Conservation (phyloP, 345 rosid genomes). For the Pseudoturritis turrita region DNA sequence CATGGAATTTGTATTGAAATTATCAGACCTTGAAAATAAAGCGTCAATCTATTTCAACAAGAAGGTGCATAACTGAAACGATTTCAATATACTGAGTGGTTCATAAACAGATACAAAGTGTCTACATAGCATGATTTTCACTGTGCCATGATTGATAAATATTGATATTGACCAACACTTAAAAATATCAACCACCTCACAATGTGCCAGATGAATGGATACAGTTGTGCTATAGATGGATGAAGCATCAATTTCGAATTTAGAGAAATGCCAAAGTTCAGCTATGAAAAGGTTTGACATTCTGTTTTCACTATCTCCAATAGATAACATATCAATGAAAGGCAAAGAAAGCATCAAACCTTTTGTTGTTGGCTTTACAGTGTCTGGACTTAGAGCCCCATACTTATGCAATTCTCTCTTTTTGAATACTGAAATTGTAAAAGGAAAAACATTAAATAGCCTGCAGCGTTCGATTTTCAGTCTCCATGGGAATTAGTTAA, state of each 20-base stretch:
- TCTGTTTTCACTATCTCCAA: not conserved
- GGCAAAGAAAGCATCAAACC: slow-evolving; percentile 37
- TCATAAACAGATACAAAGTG: no score
- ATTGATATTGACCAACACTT: not conserved
- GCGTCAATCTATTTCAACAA: not conserved
- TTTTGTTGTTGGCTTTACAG: slow-evolving; percentile 25
- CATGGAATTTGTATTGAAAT: not conserved
- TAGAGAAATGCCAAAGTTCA: not conserved
- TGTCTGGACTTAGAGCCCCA: slow-evolving; percentile 37
- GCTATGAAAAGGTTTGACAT: not conserved
- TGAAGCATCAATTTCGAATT: not conserved
- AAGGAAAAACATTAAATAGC: slow-evolving; percentile 8
- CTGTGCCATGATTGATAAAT: not conserved
- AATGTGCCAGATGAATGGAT: not conserved
- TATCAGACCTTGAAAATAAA: not conserved
- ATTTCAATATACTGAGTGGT: not conserved
- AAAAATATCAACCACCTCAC: not conserved
- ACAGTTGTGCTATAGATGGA: not conserved
- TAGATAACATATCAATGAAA: not conserved
- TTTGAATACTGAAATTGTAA: slow-evolving; percentile 54
- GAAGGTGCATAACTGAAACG: not conserved
- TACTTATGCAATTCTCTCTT: slow-evolving; percentile 57
- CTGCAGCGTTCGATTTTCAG: not conserved
- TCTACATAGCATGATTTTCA: not conserved
- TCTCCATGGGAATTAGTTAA: not conserved